A percentile compares a stretch with the other conserved stretches of the same genome.
Conservation (phyloP, 805 yeast genomes). For the Zygoascus biomembranicola region DNA sequence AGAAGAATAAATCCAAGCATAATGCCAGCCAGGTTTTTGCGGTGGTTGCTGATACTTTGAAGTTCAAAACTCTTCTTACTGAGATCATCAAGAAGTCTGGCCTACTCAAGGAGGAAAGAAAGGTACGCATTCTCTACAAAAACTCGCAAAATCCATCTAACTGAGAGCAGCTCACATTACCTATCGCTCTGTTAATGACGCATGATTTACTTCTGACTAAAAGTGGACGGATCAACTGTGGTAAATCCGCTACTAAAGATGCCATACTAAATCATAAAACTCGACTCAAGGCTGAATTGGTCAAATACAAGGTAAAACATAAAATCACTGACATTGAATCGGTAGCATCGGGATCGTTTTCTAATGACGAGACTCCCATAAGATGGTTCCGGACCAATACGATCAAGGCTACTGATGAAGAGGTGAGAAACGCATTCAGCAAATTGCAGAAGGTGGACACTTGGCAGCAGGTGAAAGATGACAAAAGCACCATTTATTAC, state of each 20-base stretch:
- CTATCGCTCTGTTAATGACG: conserved; percentile 54
- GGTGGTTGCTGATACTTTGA: conserved; percentile 66
- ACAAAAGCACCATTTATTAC: conserved; percentile 43
- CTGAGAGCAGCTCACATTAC: conserved; percentile 34
- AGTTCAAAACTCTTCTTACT: conserved; percentile 55
- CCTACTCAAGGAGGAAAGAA: conserved; percentile 44
- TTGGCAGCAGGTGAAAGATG: conserved; percentile 31
- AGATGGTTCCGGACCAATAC: conserved; percentile 52
- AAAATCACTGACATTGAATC: conserved; percentile 52
- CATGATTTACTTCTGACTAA: conserved; percentile 75
- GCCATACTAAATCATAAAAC: conserved; percentile 71
- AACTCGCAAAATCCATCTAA: not conserved
- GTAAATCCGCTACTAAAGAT: conserved; percentile 80
- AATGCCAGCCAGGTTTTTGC: conserved; percentile 87
- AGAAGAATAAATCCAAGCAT: conserved; percentile 37
- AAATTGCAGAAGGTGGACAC: conserved; percentile 37
- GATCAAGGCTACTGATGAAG: conserved; percentile 35
- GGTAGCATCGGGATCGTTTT: conserved; percentile 27
- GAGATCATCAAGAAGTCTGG: conserved; percentile 59
- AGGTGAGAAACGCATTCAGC: conserved; percentile 31
- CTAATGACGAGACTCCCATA: conserved; percentile 30
- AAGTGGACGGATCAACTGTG: conserved; percentile 78
- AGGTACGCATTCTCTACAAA: conserved; percentile 26
- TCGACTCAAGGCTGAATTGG: conserved; percentile 72
- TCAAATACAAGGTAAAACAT: conserved; percentile 64